Evolutionary conservation across 2,329 filamentous ascomycete species (phyloP).

Genomic region (Pseudopyrenochaeta lycopersici): DNA sequence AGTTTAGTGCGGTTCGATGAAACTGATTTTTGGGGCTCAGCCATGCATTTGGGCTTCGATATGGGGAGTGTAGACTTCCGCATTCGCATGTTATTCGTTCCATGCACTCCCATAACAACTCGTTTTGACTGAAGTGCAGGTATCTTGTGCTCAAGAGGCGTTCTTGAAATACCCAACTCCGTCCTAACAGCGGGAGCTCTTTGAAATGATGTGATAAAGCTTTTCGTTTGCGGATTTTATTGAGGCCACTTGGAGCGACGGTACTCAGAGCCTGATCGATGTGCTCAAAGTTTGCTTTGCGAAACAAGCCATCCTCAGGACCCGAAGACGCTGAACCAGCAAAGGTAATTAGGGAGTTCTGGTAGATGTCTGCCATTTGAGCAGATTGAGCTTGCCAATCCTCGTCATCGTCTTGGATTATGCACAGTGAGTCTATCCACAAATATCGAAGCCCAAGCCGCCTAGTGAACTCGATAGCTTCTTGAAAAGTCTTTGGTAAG

Average conservation of each 20-base stretch:
- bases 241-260: neutral
- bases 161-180: constrained; percentile 23
- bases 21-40: neutral
- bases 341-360: constrained; percentile 8
- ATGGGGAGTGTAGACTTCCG: too few species aligned
- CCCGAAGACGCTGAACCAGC: constrained; percentile 10
- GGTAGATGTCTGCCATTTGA: constrained; percentile 15
- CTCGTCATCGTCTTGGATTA: constrained; percentile 7
- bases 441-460: constrained; percentile 1
- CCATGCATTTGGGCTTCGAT: too few species aligned
- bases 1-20: neutral
- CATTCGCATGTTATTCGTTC: constrained; percentile 7
- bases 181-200: constrained; percentile 4
- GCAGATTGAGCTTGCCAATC: constrained; percentile 12
- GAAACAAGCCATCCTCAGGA: constrained; percentile 8
- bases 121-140: constrained; percentile 17
- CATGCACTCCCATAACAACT: constrained; percentile 24
- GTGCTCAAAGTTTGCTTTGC: neutral
- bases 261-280: neutral
- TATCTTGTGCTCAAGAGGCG: constrained; percentile 16
- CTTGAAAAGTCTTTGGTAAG: constrained; percentile 15
- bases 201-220: neutral
- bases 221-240: constrained; percentile 1
- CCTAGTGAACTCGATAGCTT: constrained; percentile 4
- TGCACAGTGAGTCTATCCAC: constrained; percentile 14